Evolutionary conservation across 208 protist species (phyloP).

Genomic region (Hexamita inflata): DNA sequence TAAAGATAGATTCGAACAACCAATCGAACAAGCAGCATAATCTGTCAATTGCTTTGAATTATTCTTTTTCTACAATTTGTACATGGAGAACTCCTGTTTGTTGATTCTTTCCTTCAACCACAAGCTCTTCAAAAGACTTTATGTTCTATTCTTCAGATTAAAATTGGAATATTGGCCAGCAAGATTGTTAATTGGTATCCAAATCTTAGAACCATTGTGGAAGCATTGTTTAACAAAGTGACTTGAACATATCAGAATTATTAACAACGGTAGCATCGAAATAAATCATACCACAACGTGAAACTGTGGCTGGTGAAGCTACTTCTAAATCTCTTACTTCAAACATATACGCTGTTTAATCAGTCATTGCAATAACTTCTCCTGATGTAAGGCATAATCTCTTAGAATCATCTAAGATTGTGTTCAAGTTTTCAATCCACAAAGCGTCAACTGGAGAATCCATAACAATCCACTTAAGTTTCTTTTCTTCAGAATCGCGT

Average conservation of each 20-base stretch:
- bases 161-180: not conserved
- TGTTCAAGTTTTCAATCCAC: constrained; percentile 98
- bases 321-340: constrained; percentile 86
- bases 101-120: not conserved
- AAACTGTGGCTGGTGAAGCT: constrained; percentile 90
- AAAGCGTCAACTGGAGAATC: constrained; percentile 92
- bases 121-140: not conserved
- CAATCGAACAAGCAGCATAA: constrained; percentile 7
- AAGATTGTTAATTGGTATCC: not conserved
- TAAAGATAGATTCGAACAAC: not conserved
- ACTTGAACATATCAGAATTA: not conserved
- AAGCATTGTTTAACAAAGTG: not conserved
- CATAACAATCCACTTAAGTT: constrained; percentile 79
- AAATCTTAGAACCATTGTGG: not conserved
- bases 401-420: constrained; percentile 92
- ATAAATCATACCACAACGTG: constrained; percentile 92
- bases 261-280: constrained; percentile 41
- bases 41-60: not conserved
- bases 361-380: constrained; percentile 39
- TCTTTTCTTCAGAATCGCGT: constrained; percentile 38
- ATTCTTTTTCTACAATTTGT: not conserved
- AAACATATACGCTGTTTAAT: constrained; percentile 63
- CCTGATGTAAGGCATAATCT: constrained; percentile 79
- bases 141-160: not conserved
- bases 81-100: not conserved